A percentile compares a stretch with the other conserved stretches of the same genome.
phyloP scores from a whole-genome alignment of 2,329 filamentous ascomycete species.

The Curvularia lunata region DNA sequence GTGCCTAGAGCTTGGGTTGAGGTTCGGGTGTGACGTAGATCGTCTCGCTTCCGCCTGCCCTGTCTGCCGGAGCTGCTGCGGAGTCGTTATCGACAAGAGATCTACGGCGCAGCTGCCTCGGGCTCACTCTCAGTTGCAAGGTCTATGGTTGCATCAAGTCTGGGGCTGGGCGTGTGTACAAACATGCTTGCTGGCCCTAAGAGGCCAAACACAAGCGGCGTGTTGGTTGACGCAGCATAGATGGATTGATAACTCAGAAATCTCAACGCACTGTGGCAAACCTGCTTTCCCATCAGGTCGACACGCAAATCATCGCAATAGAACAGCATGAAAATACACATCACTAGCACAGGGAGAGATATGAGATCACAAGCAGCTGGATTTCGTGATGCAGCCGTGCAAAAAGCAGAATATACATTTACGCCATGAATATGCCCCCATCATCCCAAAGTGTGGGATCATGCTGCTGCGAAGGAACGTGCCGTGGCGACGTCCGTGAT shows the following conservation, averaged over 20 bases:
- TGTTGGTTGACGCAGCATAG: background rate
- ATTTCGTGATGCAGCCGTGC: constrained; percentile 43
- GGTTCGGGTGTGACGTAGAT: constrained; percentile 38
- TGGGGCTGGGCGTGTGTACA: background rate
- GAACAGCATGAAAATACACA: background rate
- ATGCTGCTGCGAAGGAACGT: constrained; percentile 38
- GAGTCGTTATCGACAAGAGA: constrained; percentile 7
- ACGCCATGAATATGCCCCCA: constrained; percentile 51
- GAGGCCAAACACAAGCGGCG: background rate
- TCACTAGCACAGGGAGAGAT: background rate
- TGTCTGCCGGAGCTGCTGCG: constrained; percentile 5
- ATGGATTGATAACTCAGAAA: background rate
- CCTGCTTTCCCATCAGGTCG: background rate
- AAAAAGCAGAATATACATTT: constrained; percentile 47
- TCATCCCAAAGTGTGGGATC: constrained; percentile 47
- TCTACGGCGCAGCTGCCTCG: constrained; percentile 1
- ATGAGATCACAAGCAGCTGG: constrained; percentile 37
- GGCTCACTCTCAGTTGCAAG: background rate
- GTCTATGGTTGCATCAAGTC: background rate
- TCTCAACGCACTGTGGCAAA: background rate
- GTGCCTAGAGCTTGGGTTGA: constrained; percentile 29
- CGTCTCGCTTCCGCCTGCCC: constrained; percentile 21
- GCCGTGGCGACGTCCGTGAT: constrained; percentile 39
- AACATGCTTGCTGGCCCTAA: background rate
- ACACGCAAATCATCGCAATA: background rate